These are phyloP conservation scores for Aegilops speltoides DNA, from an alignment of 176 grass and related monocot species.

Conservation along the genomic window DNA sequence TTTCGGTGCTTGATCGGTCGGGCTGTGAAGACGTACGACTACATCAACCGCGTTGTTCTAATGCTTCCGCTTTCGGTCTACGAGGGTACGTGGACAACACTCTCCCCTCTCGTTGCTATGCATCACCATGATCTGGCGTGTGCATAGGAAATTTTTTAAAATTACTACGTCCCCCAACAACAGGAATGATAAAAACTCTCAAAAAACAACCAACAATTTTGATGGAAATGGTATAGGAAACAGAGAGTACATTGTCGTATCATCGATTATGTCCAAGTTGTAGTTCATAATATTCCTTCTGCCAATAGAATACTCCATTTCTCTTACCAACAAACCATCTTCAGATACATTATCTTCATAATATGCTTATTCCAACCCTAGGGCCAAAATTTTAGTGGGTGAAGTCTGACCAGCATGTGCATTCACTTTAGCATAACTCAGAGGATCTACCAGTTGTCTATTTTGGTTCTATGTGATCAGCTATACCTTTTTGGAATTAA, in stretches of 20 bases:
- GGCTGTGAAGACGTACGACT: no score
- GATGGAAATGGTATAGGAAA: not conserved
- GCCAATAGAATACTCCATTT: conserved; percentile 56
- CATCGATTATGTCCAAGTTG: conserved; percentile 27
- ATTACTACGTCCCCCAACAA: no score
- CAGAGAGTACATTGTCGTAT: conserved; percentile 33
- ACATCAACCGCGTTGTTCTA: no score
- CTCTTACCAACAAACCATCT: conserved; percentile 45
- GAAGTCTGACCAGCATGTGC: conserved; percentile 32
- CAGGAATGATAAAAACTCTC: not conserved
- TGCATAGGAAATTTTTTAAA: no score
- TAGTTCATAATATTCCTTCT: conserved; percentile 30
- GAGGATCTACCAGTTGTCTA: conserved; percentile 37
- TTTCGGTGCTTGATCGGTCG: no score
- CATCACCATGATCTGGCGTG: no score
- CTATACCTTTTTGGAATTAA: conserved; percentile 26
- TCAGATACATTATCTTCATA: conserved; percentile 74
- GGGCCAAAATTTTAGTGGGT: conserved; percentile 1
- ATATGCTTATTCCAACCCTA: conserved; percentile 49
- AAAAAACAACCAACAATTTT: conserved; percentile 9
- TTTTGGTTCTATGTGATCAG: conserved; percentile 26
- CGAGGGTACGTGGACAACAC: no score
- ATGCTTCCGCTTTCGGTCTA: no score
- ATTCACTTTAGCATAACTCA: conserved; percentile 51
- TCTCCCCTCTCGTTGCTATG: no score